phyloP scores from a whole-genome alignment of 2,329 filamentous ascomycete species.

The Verticillium nonalfalfae region DNA sequence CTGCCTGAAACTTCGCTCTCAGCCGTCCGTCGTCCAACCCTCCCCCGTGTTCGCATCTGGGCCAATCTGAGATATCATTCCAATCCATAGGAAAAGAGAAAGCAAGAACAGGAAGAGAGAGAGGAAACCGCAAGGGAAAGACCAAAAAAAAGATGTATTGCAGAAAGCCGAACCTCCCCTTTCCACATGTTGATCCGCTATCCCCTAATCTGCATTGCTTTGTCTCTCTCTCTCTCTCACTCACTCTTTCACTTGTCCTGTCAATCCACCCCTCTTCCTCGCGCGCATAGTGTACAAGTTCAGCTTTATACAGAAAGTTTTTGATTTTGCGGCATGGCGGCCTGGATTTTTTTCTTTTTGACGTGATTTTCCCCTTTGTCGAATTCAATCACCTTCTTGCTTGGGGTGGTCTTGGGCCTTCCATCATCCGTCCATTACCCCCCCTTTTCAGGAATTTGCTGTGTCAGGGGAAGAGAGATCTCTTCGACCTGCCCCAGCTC shows the following conservation, averaged over 20 bases:
- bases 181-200: background rate
- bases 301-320: constrained; percentile 11
- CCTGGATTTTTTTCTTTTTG: background rate
- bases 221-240: background rate
- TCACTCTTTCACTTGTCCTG: constrained; percentile 1
- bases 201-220: background rate
- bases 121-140: background rate
- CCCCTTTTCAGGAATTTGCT: background rate
- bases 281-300: constrained; percentile 9
- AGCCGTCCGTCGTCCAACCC: background rate
- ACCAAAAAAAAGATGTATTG: background rate
- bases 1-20: background rate
- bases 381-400: background rate
- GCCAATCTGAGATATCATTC: background rate
- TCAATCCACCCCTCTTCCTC: background rate
- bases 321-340: too few species aligned
- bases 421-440: too few species aligned
- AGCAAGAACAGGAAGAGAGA: too few species aligned
- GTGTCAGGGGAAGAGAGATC: background rate
- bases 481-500: background rate
- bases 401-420: background rate
- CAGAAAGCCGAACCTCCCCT: background rate
- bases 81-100: background rate
- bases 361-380: background rate
- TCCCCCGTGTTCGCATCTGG: background rate